Base-by-base conservation (phyloP, 306 rosid genomes). In the Fagus sylvatica region DNA sequence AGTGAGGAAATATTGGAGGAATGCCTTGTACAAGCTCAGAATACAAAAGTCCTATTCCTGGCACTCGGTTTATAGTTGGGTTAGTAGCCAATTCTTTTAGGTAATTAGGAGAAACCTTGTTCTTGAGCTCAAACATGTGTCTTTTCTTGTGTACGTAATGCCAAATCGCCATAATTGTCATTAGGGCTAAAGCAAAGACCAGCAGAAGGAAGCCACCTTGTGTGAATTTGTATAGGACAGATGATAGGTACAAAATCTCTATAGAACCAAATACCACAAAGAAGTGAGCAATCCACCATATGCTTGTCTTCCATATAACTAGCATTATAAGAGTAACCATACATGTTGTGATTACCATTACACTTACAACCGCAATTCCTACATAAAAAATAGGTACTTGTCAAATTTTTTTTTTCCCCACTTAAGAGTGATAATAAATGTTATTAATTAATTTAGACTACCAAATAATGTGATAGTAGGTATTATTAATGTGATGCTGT, bases 21-120 rank as follows among this genome's bases (percentile, higher is more conserved):
- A 93, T 88, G 10, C 97, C 98, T 46, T 91, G 95, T 15, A 91
- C 98, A 5, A 93, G 87, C 78, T 93, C 98, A 0, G 95, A 89
- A n/a, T 90, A 93, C 9, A 93, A 73, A 64, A 93, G 85, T 39
- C 90, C 95, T 0, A 91, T 81, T 72, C 97, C 98, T 0, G 93
- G 98, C 0, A 93, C 83, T 4, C 98, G 73, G 36, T 78, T 86
- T 5, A 91, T 77, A 12, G 85, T 46, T 3, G 84, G 79, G 28
- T 83, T 64, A 12, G n/a, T 43, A 4, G 75, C 86, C 53, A 93
- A 2, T 30, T 84, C 83, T 16, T 43, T 88, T 16, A 93, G 10
- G 64, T 84, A 90, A 2, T 85, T 93, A 1, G 68, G 60, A 0
- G 98, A 88, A 11, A 93, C 90, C 84, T 93, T 89, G 78, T 93